Base-by-base conservation (phyloP, 768 basidiomycete species). In the Kwoniella dendrophila region DNA sequence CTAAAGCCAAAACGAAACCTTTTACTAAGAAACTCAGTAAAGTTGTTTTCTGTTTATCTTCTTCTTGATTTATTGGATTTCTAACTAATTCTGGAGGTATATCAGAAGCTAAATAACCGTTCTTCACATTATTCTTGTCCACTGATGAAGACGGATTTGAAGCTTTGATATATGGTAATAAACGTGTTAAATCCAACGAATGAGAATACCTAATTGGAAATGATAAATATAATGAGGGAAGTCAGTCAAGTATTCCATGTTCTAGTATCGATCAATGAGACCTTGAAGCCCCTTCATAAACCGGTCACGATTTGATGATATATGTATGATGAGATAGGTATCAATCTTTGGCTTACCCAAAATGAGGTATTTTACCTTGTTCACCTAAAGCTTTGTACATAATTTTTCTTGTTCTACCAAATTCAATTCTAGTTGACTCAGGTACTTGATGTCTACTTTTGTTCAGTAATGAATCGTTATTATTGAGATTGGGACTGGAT, bases 381-480 rank as follows among this genome's bases (percentile, higher is more conserved):
- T 53, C 54, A 6, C 66, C 64, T 59, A 76, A 66, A 14, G 68
- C 70, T 27, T 63, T 62, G 47, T 55, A 76, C 74, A 76, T 76
- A 48, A 72, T 69, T 43, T 73, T 73, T 32, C 74, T 68, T 7
- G 70, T 72, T 40, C 74, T 36, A 27, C 74, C 74, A 67, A 76
- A 71, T 38, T 71, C 68, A 18, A 76, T 70, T 27, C 64, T 66
- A 10, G 64, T 71, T 1, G 24, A 55, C 26, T 66, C 62, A 16
- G 59, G 63, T 36, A 27, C 29, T 30, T 63, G 27, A n/a, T 22
- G 41, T 38, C 64, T 55, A 6, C 38, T 45, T 32, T 18, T 33
- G 11, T 14, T 11, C 47, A 26, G 7, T 0, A 22, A 22, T 49
- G 22, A 5, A 27, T 49, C 47, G 16, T 49, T 8, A 49, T n/a